These are phyloP conservation scores for Taphrina betulina DNA, from an alignment of 1,139 yeast genomes.

Conservation along the genomic window DNA sequence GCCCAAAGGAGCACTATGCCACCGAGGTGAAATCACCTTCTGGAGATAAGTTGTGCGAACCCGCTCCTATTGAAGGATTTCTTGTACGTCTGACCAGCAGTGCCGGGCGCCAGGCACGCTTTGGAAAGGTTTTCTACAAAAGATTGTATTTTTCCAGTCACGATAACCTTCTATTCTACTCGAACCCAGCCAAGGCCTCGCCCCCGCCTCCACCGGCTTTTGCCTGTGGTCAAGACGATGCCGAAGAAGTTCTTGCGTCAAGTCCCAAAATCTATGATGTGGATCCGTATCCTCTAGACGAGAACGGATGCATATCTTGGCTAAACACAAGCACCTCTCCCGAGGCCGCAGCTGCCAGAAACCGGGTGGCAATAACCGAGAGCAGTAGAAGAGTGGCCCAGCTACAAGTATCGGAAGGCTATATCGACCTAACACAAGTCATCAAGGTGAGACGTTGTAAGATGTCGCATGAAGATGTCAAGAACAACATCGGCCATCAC, in stretches of 20 bases:
- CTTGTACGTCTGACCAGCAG: slow-evolving; percentile 58
- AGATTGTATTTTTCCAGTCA: slow-evolving; percentile 64
- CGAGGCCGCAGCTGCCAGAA: slow-evolving; percentile 53
- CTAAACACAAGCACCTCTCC: slow-evolving; percentile 44
- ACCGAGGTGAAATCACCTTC: slow-evolving; percentile 38
- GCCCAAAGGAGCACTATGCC: slow-evolving; percentile 55
- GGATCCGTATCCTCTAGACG: slow-evolving; percentile 50
- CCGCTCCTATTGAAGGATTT: slow-evolving; percentile 75
- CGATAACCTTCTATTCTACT: slow-evolving; percentile 61
- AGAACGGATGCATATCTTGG: slow-evolving; percentile 61
- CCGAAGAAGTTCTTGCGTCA: not conserved
- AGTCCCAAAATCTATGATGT: slow-evolving; percentile 16
- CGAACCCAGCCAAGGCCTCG: slow-evolving; percentile 55
- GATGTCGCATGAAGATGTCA: slow-evolving; percentile 32
- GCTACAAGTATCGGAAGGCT: slow-evolving; percentile 58
- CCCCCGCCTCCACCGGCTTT: slow-evolving; percentile 42
- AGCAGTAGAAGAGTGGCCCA: slow-evolving; percentile 61
- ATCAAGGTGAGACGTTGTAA: slow-evolving; percentile 45
- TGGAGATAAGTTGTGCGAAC: slow-evolving; percentile 49
- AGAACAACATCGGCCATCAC: slow-evolving; percentile 44
- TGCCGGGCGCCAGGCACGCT: slow-evolving; percentile 49
- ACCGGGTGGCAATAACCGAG: slow-evolving; percentile 60
- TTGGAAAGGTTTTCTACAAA: slow-evolving; percentile 54
- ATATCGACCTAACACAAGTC: slow-evolving; percentile 60
- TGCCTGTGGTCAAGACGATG: not conserved